Evolutionary conservation across 768 basidiomycete genomes (phyloP).

Genomic region (Calvatia gigantea): DNA sequence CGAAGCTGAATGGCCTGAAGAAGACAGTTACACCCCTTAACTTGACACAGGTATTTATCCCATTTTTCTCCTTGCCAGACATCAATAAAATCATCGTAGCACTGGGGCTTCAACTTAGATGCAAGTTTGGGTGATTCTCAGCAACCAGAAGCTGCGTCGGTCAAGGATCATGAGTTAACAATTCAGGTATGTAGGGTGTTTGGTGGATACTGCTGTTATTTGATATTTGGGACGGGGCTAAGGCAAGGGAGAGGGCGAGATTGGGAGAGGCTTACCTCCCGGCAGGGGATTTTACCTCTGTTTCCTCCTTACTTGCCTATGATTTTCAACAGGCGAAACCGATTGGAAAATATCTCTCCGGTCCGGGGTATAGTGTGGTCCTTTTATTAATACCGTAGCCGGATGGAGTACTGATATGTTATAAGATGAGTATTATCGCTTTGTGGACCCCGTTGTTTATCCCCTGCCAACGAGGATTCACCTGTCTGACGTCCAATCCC

Average conservation of each 20-base stretch:
- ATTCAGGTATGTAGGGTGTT: constrained; percentile 37
- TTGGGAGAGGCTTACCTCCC: constrained; percentile 47
- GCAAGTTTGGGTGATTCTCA: constrained; percentile 50
- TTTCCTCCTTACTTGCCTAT: constrained; percentile 45
- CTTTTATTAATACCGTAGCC: too few relatives aligned
- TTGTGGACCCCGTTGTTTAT: constrained; percentile 35
- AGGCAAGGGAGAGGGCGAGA: constrained; percentile 56
- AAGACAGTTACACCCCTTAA: constrained; percentile 68
- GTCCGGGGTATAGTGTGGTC: constrained; percentile 53
- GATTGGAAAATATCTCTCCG: constrained; percentile 58
- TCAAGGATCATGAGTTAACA: constrained; percentile 46
- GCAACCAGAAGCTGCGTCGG: constrained; percentile 34
- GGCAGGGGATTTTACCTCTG: constrained; percentile 47
- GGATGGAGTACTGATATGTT: constrained; percentile 10
- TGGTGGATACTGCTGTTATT: neutral
- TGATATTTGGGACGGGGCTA: neutral
- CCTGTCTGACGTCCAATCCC: constrained; percentile 33
- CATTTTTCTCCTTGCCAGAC: neutral
- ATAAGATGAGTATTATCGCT: constrained; percentile 64
- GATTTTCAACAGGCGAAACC: constrained; percentile 35
- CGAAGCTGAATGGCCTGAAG: constrained; percentile 49
- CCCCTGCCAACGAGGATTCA: constrained; percentile 47
- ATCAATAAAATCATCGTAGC: constrained; percentile 38
- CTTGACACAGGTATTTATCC: constrained; percentile 57
- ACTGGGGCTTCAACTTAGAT: constrained; percentile 82